Evolutionary conservation across 1,284 basidiomycete species (phyloP).

Genomic region (Heterobasidion annosum): DNA sequence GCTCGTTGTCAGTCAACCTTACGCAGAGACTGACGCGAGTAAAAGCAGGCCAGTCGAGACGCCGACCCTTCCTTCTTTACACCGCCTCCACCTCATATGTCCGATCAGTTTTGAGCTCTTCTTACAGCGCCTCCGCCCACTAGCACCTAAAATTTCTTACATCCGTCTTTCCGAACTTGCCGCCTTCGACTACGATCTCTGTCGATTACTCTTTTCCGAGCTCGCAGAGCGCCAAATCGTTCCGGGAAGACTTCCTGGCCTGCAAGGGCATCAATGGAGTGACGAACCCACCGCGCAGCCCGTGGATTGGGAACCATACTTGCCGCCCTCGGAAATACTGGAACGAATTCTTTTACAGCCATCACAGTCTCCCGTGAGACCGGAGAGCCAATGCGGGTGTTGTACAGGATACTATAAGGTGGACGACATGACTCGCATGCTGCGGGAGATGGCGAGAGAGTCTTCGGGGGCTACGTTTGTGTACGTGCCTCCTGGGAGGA

Average conservation of each 20-base stretch:
- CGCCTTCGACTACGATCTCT: conserved; percentile 13
- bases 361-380: conserved; percentile 12
- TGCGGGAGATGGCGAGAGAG: conserved; percentile 15
- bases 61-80: conserved; percentile 10
- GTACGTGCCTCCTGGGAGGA: conserved; percentile 6
- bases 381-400: conserved; percentile 18
- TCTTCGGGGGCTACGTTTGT: conserved; percentile 10
- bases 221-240: conserved; percentile 15
- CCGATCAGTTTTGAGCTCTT: conserved; percentile 16
- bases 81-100: conserved; percentile 19
- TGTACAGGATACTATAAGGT: conserved; percentile 19
- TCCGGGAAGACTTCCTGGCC: conserved; percentile 7
- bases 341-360: conserved; percentile 16
- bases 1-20: background rate
- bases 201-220: conserved; percentile 18
- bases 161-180: conserved; percentile 20
- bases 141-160: conserved; percentile 16
- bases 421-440: conserved; percentile 16
- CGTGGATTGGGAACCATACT: conserved; percentile 16
- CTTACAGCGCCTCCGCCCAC: conserved; percentile 11
- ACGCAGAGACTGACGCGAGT: conserved; percentile 2
- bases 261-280: conserved; percentile 7
- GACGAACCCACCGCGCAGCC: conserved; percentile 8
- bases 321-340: conserved; percentile 11
- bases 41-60: background rate